Evolutionary conservation across 805 yeast species (phyloP).

Genomic region (Millerozyma miso): DNA sequence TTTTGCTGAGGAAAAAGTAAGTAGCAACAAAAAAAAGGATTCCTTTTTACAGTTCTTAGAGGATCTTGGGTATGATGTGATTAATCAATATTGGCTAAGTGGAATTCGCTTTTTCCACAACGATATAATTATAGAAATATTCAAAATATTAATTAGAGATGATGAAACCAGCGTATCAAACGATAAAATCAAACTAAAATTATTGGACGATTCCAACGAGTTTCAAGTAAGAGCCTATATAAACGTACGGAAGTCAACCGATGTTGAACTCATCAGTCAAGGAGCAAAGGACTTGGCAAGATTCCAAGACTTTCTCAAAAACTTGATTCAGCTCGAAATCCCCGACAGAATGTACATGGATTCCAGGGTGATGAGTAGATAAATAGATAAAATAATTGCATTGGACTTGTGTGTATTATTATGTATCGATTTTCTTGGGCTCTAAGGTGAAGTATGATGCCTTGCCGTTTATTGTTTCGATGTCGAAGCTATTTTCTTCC

Average conservation of each 20-base stretch:
- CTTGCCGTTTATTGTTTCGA: conserved; percentile 8
- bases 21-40: conserved; percentile 14
- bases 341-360: conserved; percentile 85
- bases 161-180: conserved; percentile 19
- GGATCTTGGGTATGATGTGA: conserved; percentile 68
- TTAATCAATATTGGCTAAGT: conserved; percentile 55
- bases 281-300: conserved; percentile 60
- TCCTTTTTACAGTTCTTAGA: conserved; percentile 43
- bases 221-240: conserved; percentile 62
- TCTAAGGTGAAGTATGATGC: conserved; percentile 11
- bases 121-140: conserved; percentile 57
- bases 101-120: conserved; percentile 63
- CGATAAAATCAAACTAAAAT: conserved; percentile 27
- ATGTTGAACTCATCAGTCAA: conserved; percentile 63
- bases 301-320: conserved; percentile 62
- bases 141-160: conserved; percentile 41
- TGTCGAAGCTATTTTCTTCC: conserved; percentile 10
- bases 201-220: conserved; percentile 50
- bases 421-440: conserved; percentile 2
- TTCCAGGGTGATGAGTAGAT: conserved; percentile 46
- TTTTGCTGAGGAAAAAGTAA: conserved; percentile 1
- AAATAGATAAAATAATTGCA: conserved; percentile 1
- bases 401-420: too few species aligned
- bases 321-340: conserved; percentile 61
- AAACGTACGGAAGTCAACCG: conserved; percentile 70